Base-by-base conservation (phyloP, 148 eudicot genomes). In the Spergularia bocconei region DNA sequence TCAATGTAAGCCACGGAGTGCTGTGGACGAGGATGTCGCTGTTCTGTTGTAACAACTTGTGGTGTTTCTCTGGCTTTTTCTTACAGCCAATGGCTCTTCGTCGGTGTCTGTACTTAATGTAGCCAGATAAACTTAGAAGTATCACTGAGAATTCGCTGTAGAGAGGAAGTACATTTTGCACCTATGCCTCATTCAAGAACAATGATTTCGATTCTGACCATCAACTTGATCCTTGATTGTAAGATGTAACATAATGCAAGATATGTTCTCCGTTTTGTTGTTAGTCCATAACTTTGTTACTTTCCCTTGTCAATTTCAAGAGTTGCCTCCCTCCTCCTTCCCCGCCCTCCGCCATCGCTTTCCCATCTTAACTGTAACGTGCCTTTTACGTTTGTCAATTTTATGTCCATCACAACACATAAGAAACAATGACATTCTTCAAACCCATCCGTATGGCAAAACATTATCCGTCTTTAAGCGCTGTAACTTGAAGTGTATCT, bases 101-200 rank as follows among this genome's bases (percentile, higher is more conserved):
- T 70, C 17, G 51, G 60, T 13, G 68, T 61, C 67, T 70, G 60
- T 69, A 77, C 7, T 71, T 39, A 17, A 25, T 73, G 66, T 60
- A 14, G 17, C 10, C 48, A 6, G 59, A 29, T 54, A 11, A 44
- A 20, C 47, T 51, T 51, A 14, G 66, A 69, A 44, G 52, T 36
- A 10, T 44, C 70, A 56, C 11, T 50, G n/a, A 63, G 79, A 75
- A 36, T 58, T 75, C 67, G 53, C 66, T 47, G 50, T 48, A 36
- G 19, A 80, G 71, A 57, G 44, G 71, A 75, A 50, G 55, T 61
- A 54, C 23, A 13, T 60, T 79, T 68, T 39, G 55, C 60, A 17
- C 54, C 47, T 70, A 12, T 39, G 62, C 62, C 25, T 21, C 29
- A n/a, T 10, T 20, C 19, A n/a, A 55, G 59, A 70, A 19, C 41